phyloP scores from a whole-genome alignment of 1,284 basidiomycete genomes.

The Golubevia sp. region DNA sequence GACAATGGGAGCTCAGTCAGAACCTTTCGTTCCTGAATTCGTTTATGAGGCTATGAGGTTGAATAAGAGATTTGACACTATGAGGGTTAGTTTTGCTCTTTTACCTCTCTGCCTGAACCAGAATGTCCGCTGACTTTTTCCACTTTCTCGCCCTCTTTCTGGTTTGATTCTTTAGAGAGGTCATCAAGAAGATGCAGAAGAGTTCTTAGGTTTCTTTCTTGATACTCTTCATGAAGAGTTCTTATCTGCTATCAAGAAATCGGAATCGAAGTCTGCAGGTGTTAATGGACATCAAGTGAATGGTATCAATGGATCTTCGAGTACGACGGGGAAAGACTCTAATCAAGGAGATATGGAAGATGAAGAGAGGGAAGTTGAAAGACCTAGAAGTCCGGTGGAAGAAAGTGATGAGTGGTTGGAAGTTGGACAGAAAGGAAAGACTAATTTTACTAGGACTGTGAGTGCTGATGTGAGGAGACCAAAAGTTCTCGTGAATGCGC shows the following conservation, averaged over 20 bases:
- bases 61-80: constrained; percentile 90
- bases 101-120: constrained; percentile 2
- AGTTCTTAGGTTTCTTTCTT: constrained; percentile 96
- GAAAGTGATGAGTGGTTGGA: constrained; percentile 75
- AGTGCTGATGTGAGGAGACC: no score
- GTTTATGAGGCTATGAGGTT: constrained; percentile 96
- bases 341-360: constrained; percentile 63
- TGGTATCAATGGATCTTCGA: background rate
- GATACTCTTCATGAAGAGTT: constrained; percentile 95
- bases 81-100: constrained; percentile 74
- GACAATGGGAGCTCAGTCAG: constrained; percentile 8
- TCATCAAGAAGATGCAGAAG: constrained; percentile 96
- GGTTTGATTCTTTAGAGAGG: constrained; percentile 74
- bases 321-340: constrained; percentile 5
- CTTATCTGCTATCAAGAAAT: constrained; percentile 68
- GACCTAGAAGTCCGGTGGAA: constrained; percentile 45
- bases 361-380: constrained; percentile 65
- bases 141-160: constrained; percentile 8
- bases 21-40: constrained; percentile 81
- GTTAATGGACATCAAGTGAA: constrained; percentile 8
- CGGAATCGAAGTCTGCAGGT: constrained; percentile 31
- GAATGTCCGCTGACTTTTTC: background rate
- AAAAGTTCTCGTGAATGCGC: background rate
- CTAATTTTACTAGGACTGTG: constrained; percentile 79
- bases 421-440: constrained; percentile 86